Conservation (phyloP, 2,329 filamentous ascomycete species). For the Emergomyces orientalis region DNA sequence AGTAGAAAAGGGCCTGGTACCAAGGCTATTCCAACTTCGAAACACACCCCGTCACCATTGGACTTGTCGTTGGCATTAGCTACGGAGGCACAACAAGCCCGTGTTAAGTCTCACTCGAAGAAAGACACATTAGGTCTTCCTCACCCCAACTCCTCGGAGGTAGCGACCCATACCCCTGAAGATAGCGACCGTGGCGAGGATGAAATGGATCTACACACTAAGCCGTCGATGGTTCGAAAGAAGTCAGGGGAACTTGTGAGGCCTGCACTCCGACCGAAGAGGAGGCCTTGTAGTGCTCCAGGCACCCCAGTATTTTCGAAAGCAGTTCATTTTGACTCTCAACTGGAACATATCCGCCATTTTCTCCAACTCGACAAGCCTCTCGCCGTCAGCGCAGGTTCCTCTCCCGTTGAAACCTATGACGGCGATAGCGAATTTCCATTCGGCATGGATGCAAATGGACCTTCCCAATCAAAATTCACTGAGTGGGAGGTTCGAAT, state of each 20-base stretch:
- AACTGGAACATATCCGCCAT: constrained; percentile 90
- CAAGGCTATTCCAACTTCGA: constrained; percentile 14
- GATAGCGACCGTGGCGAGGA: constrained; percentile 49
- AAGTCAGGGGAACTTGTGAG: constrained; percentile 96
- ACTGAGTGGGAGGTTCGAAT: constrained; percentile 84
- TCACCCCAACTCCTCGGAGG: constrained; percentile 16
- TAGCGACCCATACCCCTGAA: constrained; percentile 26
- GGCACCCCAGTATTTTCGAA: constrained; percentile 94
- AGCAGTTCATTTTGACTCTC: constrained; percentile 95
- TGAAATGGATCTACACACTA: constrained; percentile 49
- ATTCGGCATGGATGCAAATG: constrained; percentile 52
- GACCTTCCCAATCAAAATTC: constrained; percentile 28
- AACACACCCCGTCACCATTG: not conserved
- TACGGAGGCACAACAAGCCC: constrained; percentile 2
- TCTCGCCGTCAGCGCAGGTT: constrained; percentile 88
- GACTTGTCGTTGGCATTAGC: constrained; percentile 6
- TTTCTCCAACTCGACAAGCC: constrained; percentile 91
- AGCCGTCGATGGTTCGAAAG: constrained; percentile 92
- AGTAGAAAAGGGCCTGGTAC: constrained; percentile 16
- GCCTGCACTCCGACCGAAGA: constrained; percentile 70
- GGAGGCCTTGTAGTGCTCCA: constrained; percentile 90
- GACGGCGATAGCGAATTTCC: constrained; percentile 86
- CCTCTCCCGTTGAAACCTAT: constrained; percentile 81
- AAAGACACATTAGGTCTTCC: not conserved
- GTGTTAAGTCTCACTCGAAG: not conserved